Percentiles rank a stretch among this genome's conserved stretches.
Conservation (phyloP, 768 basidiomycete genomes). For the Mycena vulgaris region DNA sequence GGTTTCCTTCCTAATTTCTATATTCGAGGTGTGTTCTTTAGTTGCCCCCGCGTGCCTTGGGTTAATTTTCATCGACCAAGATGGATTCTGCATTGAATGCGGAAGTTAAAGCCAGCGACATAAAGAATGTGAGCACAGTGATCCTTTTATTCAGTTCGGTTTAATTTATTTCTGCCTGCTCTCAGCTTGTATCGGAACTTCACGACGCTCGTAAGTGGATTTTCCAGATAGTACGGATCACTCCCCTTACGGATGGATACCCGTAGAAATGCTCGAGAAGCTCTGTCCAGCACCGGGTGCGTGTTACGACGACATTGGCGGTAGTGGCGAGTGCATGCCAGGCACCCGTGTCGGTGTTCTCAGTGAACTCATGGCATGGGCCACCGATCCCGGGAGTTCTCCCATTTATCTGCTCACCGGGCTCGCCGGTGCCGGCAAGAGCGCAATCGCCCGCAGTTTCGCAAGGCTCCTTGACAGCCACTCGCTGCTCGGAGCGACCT, state of each 20-base stretch:
- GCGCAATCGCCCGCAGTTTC: slow-evolving; percentile 1
- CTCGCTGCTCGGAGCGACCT: not conserved
- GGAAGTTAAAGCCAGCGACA: not conserved
- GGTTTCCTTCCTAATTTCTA: not conserved
- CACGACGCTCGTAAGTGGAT: not conserved
- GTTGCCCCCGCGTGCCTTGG: not conserved
- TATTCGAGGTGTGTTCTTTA: not conserved
- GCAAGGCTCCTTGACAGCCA: not conserved
- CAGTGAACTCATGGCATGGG: not conserved
- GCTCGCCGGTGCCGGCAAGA: not conserved
- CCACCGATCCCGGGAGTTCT: not conserved
- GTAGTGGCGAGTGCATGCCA: not conserved
- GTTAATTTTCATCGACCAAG: not conserved
- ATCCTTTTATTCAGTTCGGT: not conserved
- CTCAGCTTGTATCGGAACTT: not conserved
- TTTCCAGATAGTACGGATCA: not conserved
- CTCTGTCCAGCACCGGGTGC: not conserved
- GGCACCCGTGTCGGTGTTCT: slow-evolving; percentile 1
- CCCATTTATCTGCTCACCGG: not conserved
- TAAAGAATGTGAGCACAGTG: not conserved
- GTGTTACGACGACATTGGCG: not conserved
- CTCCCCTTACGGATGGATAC: not conserved
- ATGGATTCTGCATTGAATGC: not conserved
- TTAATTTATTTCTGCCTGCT: not conserved
- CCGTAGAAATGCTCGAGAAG: not conserved